Evolutionary conservation across 108 stramenopile species (phyloP).

Genomic region (Skeletonema tropicum): DNA sequence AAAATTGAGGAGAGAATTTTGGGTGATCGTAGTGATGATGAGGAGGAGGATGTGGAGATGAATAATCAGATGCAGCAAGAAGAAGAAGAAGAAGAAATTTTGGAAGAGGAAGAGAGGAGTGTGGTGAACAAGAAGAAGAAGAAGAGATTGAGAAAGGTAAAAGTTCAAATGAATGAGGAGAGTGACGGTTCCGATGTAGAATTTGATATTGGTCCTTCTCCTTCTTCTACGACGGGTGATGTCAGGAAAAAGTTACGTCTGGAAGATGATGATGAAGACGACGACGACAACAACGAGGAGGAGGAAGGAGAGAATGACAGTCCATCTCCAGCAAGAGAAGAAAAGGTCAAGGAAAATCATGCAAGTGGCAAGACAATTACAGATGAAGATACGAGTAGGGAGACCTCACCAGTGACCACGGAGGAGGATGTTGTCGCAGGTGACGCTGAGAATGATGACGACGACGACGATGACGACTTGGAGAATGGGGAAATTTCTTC

Average conservation of each 20-base stretch:
- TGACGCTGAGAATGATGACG: too few species aligned
- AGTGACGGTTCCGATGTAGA: constrained; percentile 1
- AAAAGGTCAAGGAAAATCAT: neutral
- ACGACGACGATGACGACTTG: too few species aligned
- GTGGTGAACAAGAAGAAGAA: neutral
- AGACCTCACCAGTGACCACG: neutral
- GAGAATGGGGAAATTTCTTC: neutral
- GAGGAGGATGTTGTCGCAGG: neutral
- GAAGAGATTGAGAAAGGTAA: constrained; percentile 2
- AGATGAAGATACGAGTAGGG: neutral
- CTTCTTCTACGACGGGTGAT: neutral
- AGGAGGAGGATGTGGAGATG: neutral
- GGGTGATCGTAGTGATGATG: neutral
- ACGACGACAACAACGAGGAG: neutral
- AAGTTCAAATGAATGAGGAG: constrained; percentile 1
- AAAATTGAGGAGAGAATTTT: neutral
- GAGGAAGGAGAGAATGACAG: constrained; percentile 10
- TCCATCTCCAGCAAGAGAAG: neutral
- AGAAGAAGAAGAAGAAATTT: neutral
- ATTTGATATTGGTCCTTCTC: constrained; percentile 9
- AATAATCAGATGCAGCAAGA: neutral
- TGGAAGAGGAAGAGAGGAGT: constrained; percentile 1
- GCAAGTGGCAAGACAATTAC: neutral
- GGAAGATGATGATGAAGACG: constrained; percentile 10
- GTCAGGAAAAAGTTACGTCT: constrained; percentile 5